Evolutionary conservation across 2,329 filamentous ascomycete species (phyloP).

Genomic region (Paradendryphiella salina): DNA sequence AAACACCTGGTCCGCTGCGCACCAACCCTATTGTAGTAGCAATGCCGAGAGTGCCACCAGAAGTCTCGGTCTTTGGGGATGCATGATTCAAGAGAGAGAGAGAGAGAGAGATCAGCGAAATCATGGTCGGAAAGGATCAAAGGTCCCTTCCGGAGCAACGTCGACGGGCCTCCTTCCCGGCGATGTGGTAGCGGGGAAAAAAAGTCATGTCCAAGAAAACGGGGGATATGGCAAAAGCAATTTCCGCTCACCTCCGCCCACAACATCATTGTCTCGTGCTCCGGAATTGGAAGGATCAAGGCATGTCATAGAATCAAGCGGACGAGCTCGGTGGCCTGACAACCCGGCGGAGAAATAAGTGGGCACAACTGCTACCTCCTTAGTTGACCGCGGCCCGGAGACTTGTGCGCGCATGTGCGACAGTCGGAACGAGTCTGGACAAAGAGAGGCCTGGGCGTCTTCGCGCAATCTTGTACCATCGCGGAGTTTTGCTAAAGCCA

Average conservation of each 20-base stretch:
- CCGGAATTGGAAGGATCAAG: conserved; percentile 10
- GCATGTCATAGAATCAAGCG: neutral
- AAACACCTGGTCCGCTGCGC: conserved; percentile 18
- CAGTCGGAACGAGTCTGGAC: conserved; percentile 2
- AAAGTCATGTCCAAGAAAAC: conserved; percentile 2
- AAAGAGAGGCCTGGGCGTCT: conserved; percentile 1
- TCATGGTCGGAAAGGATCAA: conserved; percentile 19
- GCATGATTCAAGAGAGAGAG: conserved; percentile 15
- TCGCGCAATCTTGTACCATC: conserved; percentile 10
- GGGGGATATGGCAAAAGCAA: conserved; percentile 9
- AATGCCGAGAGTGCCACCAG: conserved; percentile 7
- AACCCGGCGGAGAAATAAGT: conserved; percentile 5
- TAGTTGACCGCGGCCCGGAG: conserved; percentile 6
- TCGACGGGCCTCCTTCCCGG: conserved; percentile 30
- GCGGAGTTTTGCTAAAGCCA: neutral
- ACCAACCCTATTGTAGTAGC: conserved; percentile 6
- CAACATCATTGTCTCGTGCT: conserved; percentile 7
- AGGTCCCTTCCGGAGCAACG: conserved; percentile 19
- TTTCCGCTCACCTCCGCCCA: conserved; percentile 11
- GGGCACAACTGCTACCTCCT: neutral
- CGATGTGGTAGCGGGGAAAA: conserved; percentile 28
- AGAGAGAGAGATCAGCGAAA: conserved; percentile 14
- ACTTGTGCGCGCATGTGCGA: conserved; percentile 1
- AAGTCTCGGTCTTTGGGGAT: conserved; percentile 1
- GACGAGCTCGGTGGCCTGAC: neutral